phyloP scores from a whole-genome alignment of 2,329 filamentous ascomycete genomes.

The Botrytis sinoallii region DNA sequence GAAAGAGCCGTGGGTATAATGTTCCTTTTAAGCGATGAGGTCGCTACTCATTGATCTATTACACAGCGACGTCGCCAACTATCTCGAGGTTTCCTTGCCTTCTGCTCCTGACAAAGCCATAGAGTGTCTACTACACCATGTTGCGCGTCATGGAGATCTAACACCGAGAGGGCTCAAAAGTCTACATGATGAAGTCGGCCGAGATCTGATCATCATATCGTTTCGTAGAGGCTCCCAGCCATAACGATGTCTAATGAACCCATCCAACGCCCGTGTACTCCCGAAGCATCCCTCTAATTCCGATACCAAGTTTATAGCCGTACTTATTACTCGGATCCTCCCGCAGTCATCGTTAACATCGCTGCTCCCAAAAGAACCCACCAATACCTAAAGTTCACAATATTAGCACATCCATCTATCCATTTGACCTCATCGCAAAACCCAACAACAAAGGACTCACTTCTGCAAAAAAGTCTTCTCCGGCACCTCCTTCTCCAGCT shows the following conservation, averaged over 20 bases:
- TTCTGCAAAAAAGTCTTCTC: conserved; percentile 67
- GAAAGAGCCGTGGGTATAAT: not conserved
- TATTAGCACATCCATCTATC: not conserved
- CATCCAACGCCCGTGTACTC: not conserved
- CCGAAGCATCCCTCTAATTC: not conserved
- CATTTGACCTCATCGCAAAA: not conserved
- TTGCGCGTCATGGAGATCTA: not conserved
- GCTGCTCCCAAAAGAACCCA: conserved; percentile 56
- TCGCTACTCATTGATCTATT: not conserved
- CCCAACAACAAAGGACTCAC: conserved; percentile 44
- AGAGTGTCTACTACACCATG: not conserved
- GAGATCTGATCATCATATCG: too few relatives aligned
- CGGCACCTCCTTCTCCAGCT: conserved; percentile 50
- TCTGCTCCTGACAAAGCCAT: too few relatives aligned
- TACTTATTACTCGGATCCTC: conserved; percentile 43
- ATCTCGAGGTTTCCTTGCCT: not conserved
- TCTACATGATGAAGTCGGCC: too few relatives aligned
- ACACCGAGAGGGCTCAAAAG: too few relatives aligned
- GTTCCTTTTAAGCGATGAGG: not conserved
- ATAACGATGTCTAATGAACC: not conserved
- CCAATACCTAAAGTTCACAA: conserved; percentile 50
- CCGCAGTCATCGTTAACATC: conserved; percentile 52
- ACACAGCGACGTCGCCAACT: not conserved
- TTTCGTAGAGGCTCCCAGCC: not conserved
- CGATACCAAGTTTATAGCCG: not conserved